Base-by-base conservation (phyloP, 495 filamentous ascomycete species). In the Xylaria sp. region DNA sequence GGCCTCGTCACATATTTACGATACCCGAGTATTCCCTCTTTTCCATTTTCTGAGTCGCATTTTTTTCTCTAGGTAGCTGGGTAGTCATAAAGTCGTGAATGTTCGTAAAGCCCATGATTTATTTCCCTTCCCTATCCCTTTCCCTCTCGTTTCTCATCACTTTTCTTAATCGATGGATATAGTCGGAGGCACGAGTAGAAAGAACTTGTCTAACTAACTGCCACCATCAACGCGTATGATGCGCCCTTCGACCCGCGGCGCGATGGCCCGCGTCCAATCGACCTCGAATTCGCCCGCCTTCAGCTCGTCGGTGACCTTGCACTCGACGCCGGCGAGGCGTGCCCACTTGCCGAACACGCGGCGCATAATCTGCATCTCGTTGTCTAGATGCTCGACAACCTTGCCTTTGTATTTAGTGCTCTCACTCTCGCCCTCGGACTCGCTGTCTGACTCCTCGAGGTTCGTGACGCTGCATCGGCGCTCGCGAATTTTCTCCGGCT, bases 231-330 rank as follows among this genome's bases (percentile, higher is more conserved):
- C 67, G 17, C 75, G 76, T 24, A 77, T 59, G 31, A 97, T 95
- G 21, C 94, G 86, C 33, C 92, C 93, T 80, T 97, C 94, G 1
- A 96, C 68, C 63, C 82, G 86, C 26, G 94, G 94, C 29, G 89
- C 86, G 71, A 97, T 93, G 0, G 91, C 90, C 64, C 84, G 89
- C 4, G 94, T 95, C 94, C 94, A 97, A 57, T 89, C 82, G 12
- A 91, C 90, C 33, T 87, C 85, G 70, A 90, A 85, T 77, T 91
- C 90, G 21, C 75, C 81, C 61, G 88, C 84, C 67, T 85, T 84
- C 24, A 84, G 80, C 66, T 77, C 72, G 69, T 86, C 80, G 70
- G 81, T 74, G 73, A 84, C 76, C 21, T 75, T 77, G 53, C 83
- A 80, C 26, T 87, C 74, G 29, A 96, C 81, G 0, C 90, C 88